Evolutionary conservation across 352 stramenopile species (phyloP), one percentile per base, ranked within the genome.

Genomic region (Pythium folliculosum): DNA sequence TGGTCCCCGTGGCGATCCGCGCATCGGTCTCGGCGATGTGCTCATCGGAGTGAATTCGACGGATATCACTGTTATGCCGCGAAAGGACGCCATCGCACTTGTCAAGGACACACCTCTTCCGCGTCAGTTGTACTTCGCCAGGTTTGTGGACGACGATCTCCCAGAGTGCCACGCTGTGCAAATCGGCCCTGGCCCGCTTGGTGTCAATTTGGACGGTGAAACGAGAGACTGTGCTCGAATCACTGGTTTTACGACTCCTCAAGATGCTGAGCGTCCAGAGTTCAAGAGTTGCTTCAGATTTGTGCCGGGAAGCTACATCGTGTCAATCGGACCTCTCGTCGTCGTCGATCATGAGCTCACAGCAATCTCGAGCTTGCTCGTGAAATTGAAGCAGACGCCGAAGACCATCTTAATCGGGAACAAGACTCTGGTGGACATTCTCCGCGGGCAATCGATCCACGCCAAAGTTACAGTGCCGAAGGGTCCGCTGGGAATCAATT

Each of bases 241-340:
- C 14, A 72, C 75, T 14, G 76, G 75, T 0, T 89, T 89, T 47
- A 84, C 77, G 10, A 78, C 67, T 9, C 21, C 62, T 6, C 68
- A 62, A 17, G 78, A 86, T 40, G 73, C 75, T 6, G 64, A 75
- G 16, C 78, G 77, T 1, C 58, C 70, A 19, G 71, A 71, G 14
- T 90, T 84, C 57, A 67, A 70, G 13, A 30, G 40, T 13, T 83
- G 77, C 38, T 63, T 45, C 4, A 32, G 69, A 32, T 84, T 84
- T 53, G 56, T 88, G 21, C 77, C 78, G 7, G 76, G 72, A 8
- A 86, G 78, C 56, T 79, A 66, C 57, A 84, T 96, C 56, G 62
- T 89, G 45, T 65, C 70, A 14, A 83, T 97, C 45, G 92, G 94
- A 49, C 75, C 78, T 5, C 62, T 90, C 37, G 70, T 84, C 4